Evolutionary conservation across 352 stramenopile species (phyloP).

Genomic region (Globisporangium cylindrosporum): DNA sequence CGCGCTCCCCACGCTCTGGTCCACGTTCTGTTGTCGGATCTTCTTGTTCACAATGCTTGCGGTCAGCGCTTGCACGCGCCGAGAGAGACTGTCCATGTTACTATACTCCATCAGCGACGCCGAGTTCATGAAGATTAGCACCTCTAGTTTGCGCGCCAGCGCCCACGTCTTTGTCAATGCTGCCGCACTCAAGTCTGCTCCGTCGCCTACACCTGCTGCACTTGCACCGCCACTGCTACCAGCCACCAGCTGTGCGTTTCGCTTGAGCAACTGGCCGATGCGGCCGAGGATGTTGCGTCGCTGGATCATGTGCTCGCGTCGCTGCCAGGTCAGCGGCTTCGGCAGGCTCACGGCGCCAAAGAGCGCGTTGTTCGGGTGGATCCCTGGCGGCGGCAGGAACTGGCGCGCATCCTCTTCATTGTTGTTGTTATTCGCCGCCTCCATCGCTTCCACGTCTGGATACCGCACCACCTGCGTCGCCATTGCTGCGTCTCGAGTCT

Average conservation of each 20-base stretch:
- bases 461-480: conserved; percentile 14
- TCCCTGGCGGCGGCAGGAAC: conserved; percentile 51
- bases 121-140: conserved; percentile 82
- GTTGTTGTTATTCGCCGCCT: not conserved
- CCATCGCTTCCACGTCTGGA: not conserved
- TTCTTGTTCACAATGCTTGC: conserved; percentile 85
- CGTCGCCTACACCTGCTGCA: not conserved
- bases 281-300: conserved; percentile 63
- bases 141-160: conserved; percentile 77
- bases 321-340: conserved; percentile 82
- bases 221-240: not conserved
- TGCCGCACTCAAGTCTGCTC: conserved; percentile 11
- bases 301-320: conserved; percentile 63
- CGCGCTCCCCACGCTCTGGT: not conserved
- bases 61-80: conserved; percentile 77
- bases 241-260: conserved; percentile 46
- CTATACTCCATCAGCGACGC: conserved; percentile 78
- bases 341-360: conserved; percentile 66
- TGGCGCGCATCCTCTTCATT: conserved; percentile 11
- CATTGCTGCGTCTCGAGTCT: not conserved
- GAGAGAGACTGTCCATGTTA: conserved; percentile 74
- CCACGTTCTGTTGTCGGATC: conserved; percentile 52
- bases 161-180: conserved; percentile 56
- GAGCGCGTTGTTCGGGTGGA: conserved; percentile 74
- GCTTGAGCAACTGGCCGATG: conserved; percentile 60